These are phyloP conservation scores for Thamnidium elegans DNA, from an alignment of 192 early-diverging fungal species.

Conservation along the genomic window DNA sequence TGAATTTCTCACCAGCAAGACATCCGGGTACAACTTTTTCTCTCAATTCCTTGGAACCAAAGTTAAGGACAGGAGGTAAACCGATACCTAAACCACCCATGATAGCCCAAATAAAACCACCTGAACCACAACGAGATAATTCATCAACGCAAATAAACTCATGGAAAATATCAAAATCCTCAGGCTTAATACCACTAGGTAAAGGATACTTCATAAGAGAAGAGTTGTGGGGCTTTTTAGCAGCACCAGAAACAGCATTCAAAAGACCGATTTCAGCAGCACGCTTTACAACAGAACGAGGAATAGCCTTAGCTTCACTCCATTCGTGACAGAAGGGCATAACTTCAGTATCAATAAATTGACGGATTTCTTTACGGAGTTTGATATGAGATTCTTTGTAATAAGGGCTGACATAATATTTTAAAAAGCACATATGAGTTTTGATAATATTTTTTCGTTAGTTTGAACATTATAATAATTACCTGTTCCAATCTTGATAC, in stretches of 20 bases:
- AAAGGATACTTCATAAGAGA: slow-evolving; percentile 31
- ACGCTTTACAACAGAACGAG: slow-evolving; percentile 62
- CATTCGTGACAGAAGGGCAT: slow-evolving; percentile 75
- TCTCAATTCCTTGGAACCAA: slow-evolving; percentile 66
- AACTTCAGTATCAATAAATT: slow-evolving; percentile 75
- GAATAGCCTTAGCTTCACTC: slow-evolving; percentile 80
- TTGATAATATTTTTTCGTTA: no score
- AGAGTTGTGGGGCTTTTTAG: slow-evolving; percentile 27
- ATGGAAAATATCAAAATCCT: slow-evolving; percentile 70
- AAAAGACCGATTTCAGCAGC: slow-evolving; percentile 70
- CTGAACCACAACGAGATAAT: slow-evolving; percentile 74
- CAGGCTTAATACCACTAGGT: slow-evolving; percentile 47
- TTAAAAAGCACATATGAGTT: background rate
- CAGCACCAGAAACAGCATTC: slow-evolving; percentile 56
- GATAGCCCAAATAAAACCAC: slow-evolving; percentile 79
- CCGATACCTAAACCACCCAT: slow-evolving; percentile 54
- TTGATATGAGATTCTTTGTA: slow-evolving; percentile 74
- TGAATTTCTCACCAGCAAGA: slow-evolving; percentile 67
- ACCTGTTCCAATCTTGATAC: slow-evolving; percentile 54
- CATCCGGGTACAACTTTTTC: slow-evolving; percentile 58
- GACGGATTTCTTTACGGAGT: slow-evolving; percentile 56
- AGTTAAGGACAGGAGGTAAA: slow-evolving; percentile 71
- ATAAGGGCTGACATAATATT: slow-evolving; percentile 55
- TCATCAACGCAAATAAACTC: slow-evolving; percentile 79
- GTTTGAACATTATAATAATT: background rate